A percentile compares a stretch with the other conserved stretches of the same genome.
Evolutionary conservation across 805 yeast species (phyloP).

Genomic region (Metschnikowia shivogae): DNA sequence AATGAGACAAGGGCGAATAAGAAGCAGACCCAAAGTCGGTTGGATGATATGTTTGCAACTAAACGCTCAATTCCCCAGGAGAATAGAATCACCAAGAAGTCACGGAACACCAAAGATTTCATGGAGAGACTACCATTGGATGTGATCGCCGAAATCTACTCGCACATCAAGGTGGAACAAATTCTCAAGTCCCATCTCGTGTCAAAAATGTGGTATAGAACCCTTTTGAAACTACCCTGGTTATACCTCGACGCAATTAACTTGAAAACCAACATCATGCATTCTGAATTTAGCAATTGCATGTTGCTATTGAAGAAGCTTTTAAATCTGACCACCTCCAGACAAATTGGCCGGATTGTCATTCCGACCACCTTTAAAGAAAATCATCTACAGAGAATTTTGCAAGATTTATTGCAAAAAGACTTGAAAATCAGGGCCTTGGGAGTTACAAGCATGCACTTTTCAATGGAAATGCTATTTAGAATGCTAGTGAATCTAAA

Average conservation of each 20-base stretch:
- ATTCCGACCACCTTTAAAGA: constrained; percentile 21
- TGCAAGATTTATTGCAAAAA: neutral
- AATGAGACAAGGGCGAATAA: neutral
- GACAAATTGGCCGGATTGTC: constrained; percentile 20
- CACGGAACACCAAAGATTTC: constrained; percentile 21
- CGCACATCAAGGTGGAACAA: constrained; percentile 17
- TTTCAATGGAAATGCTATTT: constrained; percentile 25
- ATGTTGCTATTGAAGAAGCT: constrained; percentile 25
- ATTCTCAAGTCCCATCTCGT: constrained; percentile 31
- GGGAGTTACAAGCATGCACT: constrained; percentile 3
- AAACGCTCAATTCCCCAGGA: constrained; percentile 11
- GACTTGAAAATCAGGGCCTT: neutral
- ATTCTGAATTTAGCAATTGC: constrained; percentile 29
- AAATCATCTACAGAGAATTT: constrained; percentile 23
- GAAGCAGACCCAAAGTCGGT: constrained; percentile 1
- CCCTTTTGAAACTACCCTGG: constrained; percentile 23
- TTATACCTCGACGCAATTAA: constrained; percentile 21
- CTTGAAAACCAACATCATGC: constrained; percentile 24
- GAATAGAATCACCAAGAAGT: neutral
- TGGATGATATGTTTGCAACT: constrained; percentile 20
- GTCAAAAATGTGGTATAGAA: constrained; percentile 29
- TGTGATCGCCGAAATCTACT: constrained; percentile 26
- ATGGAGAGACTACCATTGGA: constrained; percentile 28
- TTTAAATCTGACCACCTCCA: constrained; percentile 13
- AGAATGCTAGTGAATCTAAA: constrained; percentile 21